phyloP scores from a whole-genome alignment of 179 eudicot species.

The Pouteria campechiana region DNA sequence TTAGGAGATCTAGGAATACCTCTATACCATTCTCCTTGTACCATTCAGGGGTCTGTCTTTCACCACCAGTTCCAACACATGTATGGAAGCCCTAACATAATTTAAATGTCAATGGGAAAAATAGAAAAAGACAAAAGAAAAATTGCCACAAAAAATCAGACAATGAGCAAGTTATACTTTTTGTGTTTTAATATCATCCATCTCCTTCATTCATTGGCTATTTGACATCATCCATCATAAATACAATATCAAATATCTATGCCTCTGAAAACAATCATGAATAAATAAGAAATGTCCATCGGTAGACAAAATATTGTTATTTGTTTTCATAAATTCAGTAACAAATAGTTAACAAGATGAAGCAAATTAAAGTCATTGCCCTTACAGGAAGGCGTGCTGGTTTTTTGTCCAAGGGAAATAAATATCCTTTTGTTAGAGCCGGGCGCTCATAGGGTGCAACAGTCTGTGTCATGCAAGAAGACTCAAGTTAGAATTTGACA shows the following conservation, averaged over 20 bases:
- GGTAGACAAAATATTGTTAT: too few species aligned
- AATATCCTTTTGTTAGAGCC: constrained; percentile 85
- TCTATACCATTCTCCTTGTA: constrained; percentile 95
- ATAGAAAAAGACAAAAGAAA: too few species aligned
- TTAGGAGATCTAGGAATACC: too few species aligned
- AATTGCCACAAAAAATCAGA: too few species aligned
- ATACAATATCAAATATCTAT: too few species aligned
- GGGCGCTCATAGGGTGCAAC: constrained; percentile 97
- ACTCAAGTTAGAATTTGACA: background rate
- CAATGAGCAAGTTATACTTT: too few species aligned
- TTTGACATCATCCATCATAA: too few species aligned
- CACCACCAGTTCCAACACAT: constrained; percentile 98
- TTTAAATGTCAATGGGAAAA: background rate
- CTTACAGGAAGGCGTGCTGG: constrained; percentile 97
- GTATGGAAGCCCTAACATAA: constrained; percentile 77
- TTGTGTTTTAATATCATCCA: too few species aligned
- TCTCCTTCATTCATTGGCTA: too few species aligned
- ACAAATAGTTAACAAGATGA: background rate
- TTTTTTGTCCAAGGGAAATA: constrained; percentile 90
- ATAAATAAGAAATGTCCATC: too few species aligned
- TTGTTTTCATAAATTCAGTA: too few species aligned
- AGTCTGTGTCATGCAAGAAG: constrained; percentile 36
- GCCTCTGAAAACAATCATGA: too few species aligned
- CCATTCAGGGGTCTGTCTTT: constrained; percentile 99
- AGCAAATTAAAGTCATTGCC: background rate